Conservation (phyloP, 495 filamentous ascomycete species). For the Geoglossum glabrum region DNA sequence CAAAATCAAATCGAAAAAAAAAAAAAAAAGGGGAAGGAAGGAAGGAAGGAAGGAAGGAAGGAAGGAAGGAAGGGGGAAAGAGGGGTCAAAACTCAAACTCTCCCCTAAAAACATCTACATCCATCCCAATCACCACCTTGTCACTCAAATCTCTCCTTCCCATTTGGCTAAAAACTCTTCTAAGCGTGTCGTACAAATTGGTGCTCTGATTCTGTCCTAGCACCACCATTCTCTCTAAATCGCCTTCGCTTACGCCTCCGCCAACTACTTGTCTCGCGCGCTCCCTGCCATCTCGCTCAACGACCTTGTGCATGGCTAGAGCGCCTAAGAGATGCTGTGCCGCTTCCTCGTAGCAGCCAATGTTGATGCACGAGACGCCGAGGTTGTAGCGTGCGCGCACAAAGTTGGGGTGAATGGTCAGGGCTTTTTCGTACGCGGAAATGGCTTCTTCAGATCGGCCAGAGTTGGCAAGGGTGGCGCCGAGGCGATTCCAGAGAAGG, state of each 20-base stretch:
- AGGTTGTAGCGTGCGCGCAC: constrained; percentile 94
- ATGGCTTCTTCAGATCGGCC: constrained; percentile 89
- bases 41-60: too few relatives aligned
- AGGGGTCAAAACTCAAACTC: constrained; percentile 66
- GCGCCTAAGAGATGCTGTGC: constrained; percentile 89
- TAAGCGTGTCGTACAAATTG: constrained; percentile 81
- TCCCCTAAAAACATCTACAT: constrained; percentile 70
- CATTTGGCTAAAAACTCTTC: constrained; percentile 91
- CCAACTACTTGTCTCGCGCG: constrained; percentile 66
- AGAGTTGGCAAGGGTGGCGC: constrained; percentile 87
- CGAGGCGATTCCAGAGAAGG: constrained; percentile 93
- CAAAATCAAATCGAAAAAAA: too few relatives aligned
- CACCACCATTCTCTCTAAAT: constrained; percentile 59
- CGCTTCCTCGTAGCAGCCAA: constrained; percentile 81
- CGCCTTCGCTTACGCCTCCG: constrained; percentile 36
- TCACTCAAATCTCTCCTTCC: constrained; percentile 70
- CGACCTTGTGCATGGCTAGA: constrained; percentile 87
- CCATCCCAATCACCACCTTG: constrained; percentile 68
- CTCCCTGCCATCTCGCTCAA: constrained; percentile 67
- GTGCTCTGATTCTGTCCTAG: constrained; percentile 90
- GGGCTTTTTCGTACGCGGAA: constrained; percentile 80
- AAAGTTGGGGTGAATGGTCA: constrained; percentile 80
- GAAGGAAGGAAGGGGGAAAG: too few relatives aligned
- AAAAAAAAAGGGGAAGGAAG: too few relatives aligned
- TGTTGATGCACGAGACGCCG: constrained; percentile 92